A percentile compares a stretch with the other conserved stretches of the same genome.
Evolutionary conservation across 148 eudicot genomes (phyloP).

Genomic region (Selenicereus undatus): DNA sequence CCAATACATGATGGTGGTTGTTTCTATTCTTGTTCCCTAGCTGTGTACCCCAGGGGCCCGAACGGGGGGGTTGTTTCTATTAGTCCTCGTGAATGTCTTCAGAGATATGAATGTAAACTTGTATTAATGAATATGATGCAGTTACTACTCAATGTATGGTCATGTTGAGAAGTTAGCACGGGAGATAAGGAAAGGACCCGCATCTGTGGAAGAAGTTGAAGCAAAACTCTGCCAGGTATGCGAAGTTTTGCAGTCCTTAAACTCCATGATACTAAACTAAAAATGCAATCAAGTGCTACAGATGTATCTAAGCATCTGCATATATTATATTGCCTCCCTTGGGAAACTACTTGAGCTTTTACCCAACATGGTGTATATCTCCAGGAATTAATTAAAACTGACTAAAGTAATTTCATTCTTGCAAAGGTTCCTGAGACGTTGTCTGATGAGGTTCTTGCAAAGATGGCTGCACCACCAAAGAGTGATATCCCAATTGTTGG

Average conservation of each 20-base stretch:
- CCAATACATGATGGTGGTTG: no score
- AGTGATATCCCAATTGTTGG: slow-evolving; percentile 55
- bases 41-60: no score
- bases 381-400: background rate
- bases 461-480: slow-evolving; percentile 71
- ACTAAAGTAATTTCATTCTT: background rate
- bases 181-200: slow-evolving; percentile 71
- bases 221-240: slow-evolving; percentile 80
- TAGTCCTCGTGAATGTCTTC: no score
- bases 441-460: slow-evolving; percentile 46
- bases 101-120: background rate
- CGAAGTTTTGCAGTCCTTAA: background rate
- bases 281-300: background rate
- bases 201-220: slow-evolving; percentile 77
- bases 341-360: no score
- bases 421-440: slow-evolving; percentile 61
- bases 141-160: slow-evolving; percentile 77
- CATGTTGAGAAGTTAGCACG: slow-evolving; percentile 65
- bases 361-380: no score
- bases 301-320: background rate
- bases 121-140: slow-evolving; percentile 20
- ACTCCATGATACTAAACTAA: no score
- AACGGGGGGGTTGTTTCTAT: no score
- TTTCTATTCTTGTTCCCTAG: no score
- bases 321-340: no score